Evolutionary conservation across 495 filamentous ascomycete species (phyloP).

Genomic region (Talaromyces nanjingensis): DNA sequence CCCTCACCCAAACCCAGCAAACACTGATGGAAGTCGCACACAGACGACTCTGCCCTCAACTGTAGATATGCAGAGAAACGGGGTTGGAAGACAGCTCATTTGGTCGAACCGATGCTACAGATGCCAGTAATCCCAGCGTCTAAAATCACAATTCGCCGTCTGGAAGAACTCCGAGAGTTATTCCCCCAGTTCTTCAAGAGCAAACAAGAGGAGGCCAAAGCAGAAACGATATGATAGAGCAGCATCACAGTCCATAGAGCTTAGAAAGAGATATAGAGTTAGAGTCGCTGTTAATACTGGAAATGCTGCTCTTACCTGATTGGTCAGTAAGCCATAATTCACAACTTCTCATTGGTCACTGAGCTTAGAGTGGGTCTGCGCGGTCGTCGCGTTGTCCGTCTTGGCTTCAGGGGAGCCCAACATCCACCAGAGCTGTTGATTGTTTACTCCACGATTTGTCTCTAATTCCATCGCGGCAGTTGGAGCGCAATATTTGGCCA

Average conservation of each 20-base stretch:
- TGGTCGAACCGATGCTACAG: conserved; percentile 65
- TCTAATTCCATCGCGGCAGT: not conserved
- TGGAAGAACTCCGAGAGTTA: conserved; percentile 63
- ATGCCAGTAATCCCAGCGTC: conserved; percentile 52
- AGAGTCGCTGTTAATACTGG: not conserved
- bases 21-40: conserved; percentile 10
- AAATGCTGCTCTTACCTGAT: not conserved
- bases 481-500: not conserved
- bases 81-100: conserved; percentile 74
- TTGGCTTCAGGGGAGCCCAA: conserved; percentile 8
- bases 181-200: conserved; percentile 75
- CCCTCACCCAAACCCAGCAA: not conserved
- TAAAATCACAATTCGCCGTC: conserved; percentile 59
- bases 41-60: conserved; percentile 80
- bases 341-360: not conserved
- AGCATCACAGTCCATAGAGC: not conserved
- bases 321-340: not conserved
- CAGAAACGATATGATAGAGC: not conserved
- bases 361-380: conserved; percentile 1
- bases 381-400: conserved; percentile 9
- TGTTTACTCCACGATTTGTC: not conserved
- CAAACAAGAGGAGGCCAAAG: not conserved
- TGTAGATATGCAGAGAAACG: conserved; percentile 61
- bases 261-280: not conserved
- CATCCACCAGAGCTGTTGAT: not conserved